Conservation (phyloP, 2,329 filamentous ascomycete genomes). For the Aspergillus neoniger region DNA sequence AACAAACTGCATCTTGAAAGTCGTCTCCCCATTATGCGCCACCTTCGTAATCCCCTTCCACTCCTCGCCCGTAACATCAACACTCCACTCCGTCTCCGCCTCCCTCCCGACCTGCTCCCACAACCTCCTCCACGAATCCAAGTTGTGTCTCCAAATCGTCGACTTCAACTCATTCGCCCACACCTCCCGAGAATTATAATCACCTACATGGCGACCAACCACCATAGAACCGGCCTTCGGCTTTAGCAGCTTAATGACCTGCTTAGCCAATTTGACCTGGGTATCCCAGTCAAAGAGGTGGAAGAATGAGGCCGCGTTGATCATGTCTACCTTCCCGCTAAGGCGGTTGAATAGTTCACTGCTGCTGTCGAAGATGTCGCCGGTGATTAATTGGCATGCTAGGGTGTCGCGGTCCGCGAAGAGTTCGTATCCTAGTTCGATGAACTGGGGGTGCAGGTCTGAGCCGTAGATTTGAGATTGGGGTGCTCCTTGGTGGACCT, state of each 20-base stretch:
- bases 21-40: background rate
- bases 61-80: conserved; percentile 1
- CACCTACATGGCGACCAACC: conserved; percentile 8
- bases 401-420: conserved; percentile 1
- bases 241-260: conserved; percentile 8
- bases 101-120: conserved; percentile 8
- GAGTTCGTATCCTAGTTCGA: conserved; percentile 10
- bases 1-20: conserved; percentile 7
- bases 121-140: background rate
- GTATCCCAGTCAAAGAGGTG: conserved; percentile 14
- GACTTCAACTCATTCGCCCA: background rate
- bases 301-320: conserved; percentile 16
- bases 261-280: conserved; percentile 1
- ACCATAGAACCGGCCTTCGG: background rate
- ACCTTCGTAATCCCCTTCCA: background rate
- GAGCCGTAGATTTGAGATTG: conserved; percentile 1
- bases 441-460: background rate
- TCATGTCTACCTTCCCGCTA: background rate
- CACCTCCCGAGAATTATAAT: background rate
- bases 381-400: background rate
- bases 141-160: background rate
- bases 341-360: background rate
- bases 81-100: background rate
- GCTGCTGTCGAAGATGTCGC: conserved; percentile 10
- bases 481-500: conserved; percentile 5